Base-by-base conservation (phyloP, 805 yeast genomes). In the Metahyphopichia silvanorum region DNA sequence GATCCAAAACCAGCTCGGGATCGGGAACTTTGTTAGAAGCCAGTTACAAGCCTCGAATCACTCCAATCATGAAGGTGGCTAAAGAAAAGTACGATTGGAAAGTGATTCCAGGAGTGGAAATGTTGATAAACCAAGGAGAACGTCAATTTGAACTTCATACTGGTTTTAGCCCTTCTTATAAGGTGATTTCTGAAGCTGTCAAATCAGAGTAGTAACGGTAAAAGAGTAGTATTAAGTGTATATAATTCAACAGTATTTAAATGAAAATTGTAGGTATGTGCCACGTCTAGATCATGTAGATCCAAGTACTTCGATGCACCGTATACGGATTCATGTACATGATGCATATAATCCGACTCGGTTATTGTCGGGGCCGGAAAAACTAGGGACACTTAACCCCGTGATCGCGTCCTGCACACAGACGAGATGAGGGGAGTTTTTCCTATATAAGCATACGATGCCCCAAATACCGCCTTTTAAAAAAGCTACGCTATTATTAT, bases 81-180 rank as follows among this genome's bases (percentile, higher is more conserved):
- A 53, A 54, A 18, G 75, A 71, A 19, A 66, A 74, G 45, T 72
- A 58, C 40, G 71, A 74, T 6, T 87, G 96, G 95, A 69, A 67
- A n/a, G 82, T 81, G n/a, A 73, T 91, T 43, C 84, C 89, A 6
- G 99, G 99, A 9, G 78, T 83, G 21, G 86, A 88, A 50, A 85
- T 94, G 93, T 72, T 93, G 42, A 88, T 89, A 12, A 80, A 85
- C 60, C 98, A 93, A 63, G 99, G 97, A 29, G 80, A 85, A 31
- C 86, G 75, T 43, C 98, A 93, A 63, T 88, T 89, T 55, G 63
- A 71, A 41, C 60, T 77, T 35, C 91, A 94, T 82, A 86, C 84
- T 8, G 82, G 83, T 0, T 55, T 70, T 31, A 59, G 48, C 17
- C 81, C 89, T 3, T 86, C 88, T 14, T 82, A 77, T 57, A 57